Evolutionary conservation across 148 eudicot species (phyloP).

Genomic region (Chenopodium berlandieri): DNA sequence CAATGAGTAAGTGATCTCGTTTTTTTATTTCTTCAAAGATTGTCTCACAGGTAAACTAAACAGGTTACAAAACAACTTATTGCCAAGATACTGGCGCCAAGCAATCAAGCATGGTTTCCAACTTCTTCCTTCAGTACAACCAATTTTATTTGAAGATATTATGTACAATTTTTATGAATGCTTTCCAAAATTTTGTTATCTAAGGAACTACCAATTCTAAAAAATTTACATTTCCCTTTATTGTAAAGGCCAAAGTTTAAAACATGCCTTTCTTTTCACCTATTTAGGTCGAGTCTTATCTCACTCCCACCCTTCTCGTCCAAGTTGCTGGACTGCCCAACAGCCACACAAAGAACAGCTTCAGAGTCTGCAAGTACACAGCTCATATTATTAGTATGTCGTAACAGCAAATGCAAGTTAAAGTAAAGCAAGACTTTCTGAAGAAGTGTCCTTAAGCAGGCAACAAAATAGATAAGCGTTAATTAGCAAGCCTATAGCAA

Average conservation of each 20-base stretch:
- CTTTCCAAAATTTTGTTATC: not conserved
- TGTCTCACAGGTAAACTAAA: not conserved
- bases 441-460: not conserved
- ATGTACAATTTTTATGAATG: not conserved
- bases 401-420: not conserved
- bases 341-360: not conserved
- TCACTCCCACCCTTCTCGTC: not conserved
- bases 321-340: not conserved
- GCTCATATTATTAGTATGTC: not conserved
- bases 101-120: not conserved
- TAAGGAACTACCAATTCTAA: not conserved
- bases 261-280: not conserved
- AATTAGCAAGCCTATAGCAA: not conserved
- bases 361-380: not conserved
- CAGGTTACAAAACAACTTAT: not conserved
- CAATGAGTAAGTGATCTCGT: not conserved
- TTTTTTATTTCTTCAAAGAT: not conserved
- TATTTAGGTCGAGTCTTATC: not conserved
- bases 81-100: not conserved
- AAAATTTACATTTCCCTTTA: conserved; percentile 1
- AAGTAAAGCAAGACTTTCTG: not conserved
- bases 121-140: not conserved
- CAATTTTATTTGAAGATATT: conserved; percentile 1
- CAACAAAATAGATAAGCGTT: not conserved
- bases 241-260: not conserved